Evolutionary conservation across 1,139 yeast species (phyloP), one percentile per base, ranked within the genome.

Genomic region (Scheffersomyces lignicola): DNA sequence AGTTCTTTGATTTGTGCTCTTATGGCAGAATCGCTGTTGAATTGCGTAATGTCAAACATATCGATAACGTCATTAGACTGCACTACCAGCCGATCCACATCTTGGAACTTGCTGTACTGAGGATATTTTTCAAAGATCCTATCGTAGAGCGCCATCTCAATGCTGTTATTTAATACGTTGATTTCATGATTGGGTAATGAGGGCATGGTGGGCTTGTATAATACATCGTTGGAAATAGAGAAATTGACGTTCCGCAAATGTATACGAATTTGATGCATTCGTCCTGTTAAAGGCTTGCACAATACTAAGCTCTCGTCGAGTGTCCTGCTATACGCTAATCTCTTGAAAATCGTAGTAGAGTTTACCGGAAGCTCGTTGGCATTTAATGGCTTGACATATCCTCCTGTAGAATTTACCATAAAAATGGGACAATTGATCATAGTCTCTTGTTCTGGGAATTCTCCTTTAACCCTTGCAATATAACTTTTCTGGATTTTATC

Each of bases 221-320:
- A 55, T 7, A 72, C 73, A 52, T 86, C 95, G 45, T 85, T 83
- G 1, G 67, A 71, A 8, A 87, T 86, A 0, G 95, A 92, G 44
- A 55, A 65, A 0, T 88, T 87, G 34, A 83, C 36, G 36, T 78
- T 70, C 17, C 85, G 69, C 20, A 85, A 56, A 58, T 85, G 95
- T 6, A 84, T 81, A 35, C 95, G 64, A 15, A 85, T 83, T 52
- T 85, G 95, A 54, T 85, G 95, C 46, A 85, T 83, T 47, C 84
- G 69, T 0, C 95, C 95, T 0, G 92, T 80, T 7, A 75, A 43
- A 0, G 95, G 95, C 41, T 61, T 65, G 50, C 95, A 84, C 33
- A 64, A 49, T 0, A 85, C 84, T 1, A 85, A 55, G 36, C 83
- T 76, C 37, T 81, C 72, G 45, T 80, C 51, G 9, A 48, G 24